Conservation (phyloP, 768 basidiomycete genomes). For the Psilocybe cyanescens region DNA sequence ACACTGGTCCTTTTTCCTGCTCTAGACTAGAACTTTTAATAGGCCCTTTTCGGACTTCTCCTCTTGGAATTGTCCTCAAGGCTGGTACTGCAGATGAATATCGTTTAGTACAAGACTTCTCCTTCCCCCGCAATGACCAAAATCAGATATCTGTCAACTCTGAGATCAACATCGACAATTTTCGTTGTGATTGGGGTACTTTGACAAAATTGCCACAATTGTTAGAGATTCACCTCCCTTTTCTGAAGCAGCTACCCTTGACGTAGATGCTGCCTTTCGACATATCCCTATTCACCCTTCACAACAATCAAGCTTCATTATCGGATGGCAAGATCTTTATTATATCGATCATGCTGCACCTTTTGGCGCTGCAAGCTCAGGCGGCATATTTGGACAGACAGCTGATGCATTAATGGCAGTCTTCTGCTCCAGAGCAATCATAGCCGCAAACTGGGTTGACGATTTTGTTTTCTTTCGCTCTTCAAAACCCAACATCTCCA, state of each 20-base stretch:
- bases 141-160: slow-evolving; percentile 31
- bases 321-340: slow-evolving; percentile 23
- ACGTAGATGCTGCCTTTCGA: slow-evolving; percentile 40
- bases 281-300: slow-evolving; percentile 34
- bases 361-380: slow-evolving; percentile 16
- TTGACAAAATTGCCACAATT: slow-evolving; percentile 9
- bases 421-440: slow-evolving; percentile 13
- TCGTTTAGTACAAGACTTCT: slow-evolving; percentile 35
- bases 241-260: slow-evolving; percentile 37
- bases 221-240: slow-evolving; percentile 31
- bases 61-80: slow-evolving; percentile 43
- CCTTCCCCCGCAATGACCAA: slow-evolving; percentile 27
- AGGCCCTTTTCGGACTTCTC: slow-evolving; percentile 44
- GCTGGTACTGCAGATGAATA: slow-evolving; percentile 21
- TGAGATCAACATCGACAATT: slow-evolving; percentile 30
- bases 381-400: slow-evolving; percentile 32
- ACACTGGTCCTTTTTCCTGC: slow-evolving; percentile 33
- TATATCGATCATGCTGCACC: slow-evolving; percentile 32
- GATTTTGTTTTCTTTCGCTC: slow-evolving; percentile 35
- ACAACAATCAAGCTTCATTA: slow-evolving; percentile 25
- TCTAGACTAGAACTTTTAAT: slow-evolving; percentile 33
- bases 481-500: slow-evolving; percentile 2
- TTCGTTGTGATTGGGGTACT: slow-evolving; percentile 29
- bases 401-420: slow-evolving; percentile 34
- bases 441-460: slow-evolving; percentile 38